Evolutionary conservation across 257 asterid genomes (phyloP), one percentile per base, ranked within the genome.

Genomic region (Jacaranda mimosifolia): DNA sequence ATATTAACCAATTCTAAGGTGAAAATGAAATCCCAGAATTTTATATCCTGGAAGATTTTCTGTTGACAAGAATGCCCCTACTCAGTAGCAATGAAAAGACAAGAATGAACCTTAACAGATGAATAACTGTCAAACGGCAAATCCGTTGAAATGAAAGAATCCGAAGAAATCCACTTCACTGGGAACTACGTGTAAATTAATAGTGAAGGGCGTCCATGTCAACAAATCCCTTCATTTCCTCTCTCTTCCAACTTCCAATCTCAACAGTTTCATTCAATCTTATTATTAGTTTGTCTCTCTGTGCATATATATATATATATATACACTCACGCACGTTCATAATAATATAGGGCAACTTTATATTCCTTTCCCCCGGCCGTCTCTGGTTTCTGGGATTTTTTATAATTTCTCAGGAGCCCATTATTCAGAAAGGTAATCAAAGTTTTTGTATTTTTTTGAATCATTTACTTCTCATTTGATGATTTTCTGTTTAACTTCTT

Each of bases 301-400:
- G 21, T 11, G 58, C 4, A 63, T 53, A 45, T 70, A 70, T 13
- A 68, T 7, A 35, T 60, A 73, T 68, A 42, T 38, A 35, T 67
- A 18, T 38, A 71, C 75, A 65, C 26, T 18, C 43, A 14, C 43
- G 43, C 82, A 76, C 82, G 75, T 83, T 73, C 82, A 57, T 73
- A 38, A 32, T 59, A 55, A 5, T 55, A 17, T 17, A 3, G 12
- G 46, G 17, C 19, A 32, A 62, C 62, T 5, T 40, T n/a, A 10
- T 7, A 36, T 53, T 18, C 39, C 69, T 79, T 57, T 42, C 74
- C 77, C 77, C 86, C 80, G 79, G 72, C 72, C 66, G 56, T 79
- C 78, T 79, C 83, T 79, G 86, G 82, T 81, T 86, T 84, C 85
- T 75, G 83, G 75, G 85, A 81, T 70, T 40, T 77, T 12, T 3